Base-by-base conservation (phyloP, 208 protist genomes). In the Leptomonas pyrrhocoris region DNA sequence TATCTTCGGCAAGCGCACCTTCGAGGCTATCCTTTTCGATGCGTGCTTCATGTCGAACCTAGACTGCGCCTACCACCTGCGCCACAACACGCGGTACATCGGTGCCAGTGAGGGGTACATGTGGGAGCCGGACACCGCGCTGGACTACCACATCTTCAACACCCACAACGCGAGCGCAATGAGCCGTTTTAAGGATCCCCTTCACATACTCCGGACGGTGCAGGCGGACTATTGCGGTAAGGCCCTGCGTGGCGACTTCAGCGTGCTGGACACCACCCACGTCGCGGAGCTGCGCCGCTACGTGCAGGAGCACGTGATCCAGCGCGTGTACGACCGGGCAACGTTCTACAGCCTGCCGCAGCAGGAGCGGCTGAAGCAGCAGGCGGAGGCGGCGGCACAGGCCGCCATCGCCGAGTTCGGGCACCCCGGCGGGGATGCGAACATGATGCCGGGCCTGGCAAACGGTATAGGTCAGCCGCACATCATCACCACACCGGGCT, bases 1-100 rank as follows among this genome's bases (percentile, higher is more conserved):
- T 12, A 78, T 95, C 27, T 77, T 95, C 40, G 87, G 83, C 40
- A 68, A 71, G 16, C 74, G 81, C 21, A 60, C 74, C 45, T 95
- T 95, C 76, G 87, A 95, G 43, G 90, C 90, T 0, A 84, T 95
- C n/a, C 64, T 93, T 5, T 93, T 95, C 61, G 90, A 95, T 54
- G 87, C 90, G 21, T 95, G 90, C 77, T 95, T 95, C 68, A 95
- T 95, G 90, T 81, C 87, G 27, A 93, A 90, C 77, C 67, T 93
- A 0, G 90, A 95, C 74, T 93, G 90, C 68, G 90, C 80, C 45
- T 93, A 95, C 48, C 80, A 93, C 40, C 77, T 95, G 57, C 86
- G 90, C 16, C 69, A 92, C 78, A 93, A 95, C 71, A 95, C 90
- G 25, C 71, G 77, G 0, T 93, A 88, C 71, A 91, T 95, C 77